Base-by-base conservation (phyloP, 176 grass and related monocot species). In the Pharus latifolius region DNA sequence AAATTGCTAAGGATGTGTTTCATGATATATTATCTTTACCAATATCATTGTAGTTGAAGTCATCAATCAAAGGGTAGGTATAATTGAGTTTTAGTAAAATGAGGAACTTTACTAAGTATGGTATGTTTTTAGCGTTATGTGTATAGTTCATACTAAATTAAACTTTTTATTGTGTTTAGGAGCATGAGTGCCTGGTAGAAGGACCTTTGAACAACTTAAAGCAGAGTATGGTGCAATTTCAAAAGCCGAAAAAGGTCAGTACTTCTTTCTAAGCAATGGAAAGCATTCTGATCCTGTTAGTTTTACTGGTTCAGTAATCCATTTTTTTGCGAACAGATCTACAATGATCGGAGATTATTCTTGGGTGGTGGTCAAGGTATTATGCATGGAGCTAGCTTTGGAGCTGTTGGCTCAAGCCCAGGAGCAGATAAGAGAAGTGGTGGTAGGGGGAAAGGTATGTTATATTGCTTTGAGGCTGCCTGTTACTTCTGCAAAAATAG, bases 171-270 rank as follows among this genome's bases (percentile, higher is more conserved):
- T 80, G 29, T 59, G 54, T 81, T 29, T 83, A 99, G 96, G 96
- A 99, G 63, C 96, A 99, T 28, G 96, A 99, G 26, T 99, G 96
- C 62, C 84, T 99, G 66, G 96, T 99, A 15, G 96, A 99, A 88
- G 96, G 96, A 54, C 96, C 96, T 20, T 67, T 99, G 61, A 99
- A 86, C 73, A 99, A 99, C 69, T 79, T 99, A 78, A 99, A 99
- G 64, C 96, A 99, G 85, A 99, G 96, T 84, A 99, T 99, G 96
- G 90, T 99, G 56, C 96, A 99, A 79, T 99, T 99, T 91, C 96
- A 99, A 70, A 99, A 99, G 61, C 96, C 96, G 0, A 99, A 95
- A 91, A 99, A 99, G 87, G 96, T 99, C 35, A 43, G 53, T 70
- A 1, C 0, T 19, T 28, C 20, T 22, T 25, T 44, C 24, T 61